Evolutionary conservation across 2,329 filamentous ascomycete species (phyloP).

Genomic region (Aspergillus brunneoviolaceus): DNA sequence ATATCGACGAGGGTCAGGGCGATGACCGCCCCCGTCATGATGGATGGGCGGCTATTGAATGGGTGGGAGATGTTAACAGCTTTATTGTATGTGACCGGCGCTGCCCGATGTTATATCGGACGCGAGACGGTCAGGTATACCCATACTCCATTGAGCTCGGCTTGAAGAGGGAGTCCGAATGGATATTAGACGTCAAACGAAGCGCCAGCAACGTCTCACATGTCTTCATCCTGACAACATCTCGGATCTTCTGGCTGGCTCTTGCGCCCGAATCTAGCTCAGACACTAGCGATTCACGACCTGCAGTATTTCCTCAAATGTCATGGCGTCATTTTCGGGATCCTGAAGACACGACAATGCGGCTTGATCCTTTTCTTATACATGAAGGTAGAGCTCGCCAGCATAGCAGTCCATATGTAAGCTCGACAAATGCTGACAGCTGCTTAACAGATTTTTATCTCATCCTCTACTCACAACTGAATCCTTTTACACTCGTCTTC

Average conservation of each 20-base stretch:
- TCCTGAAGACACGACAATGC: conserved; percentile 53
- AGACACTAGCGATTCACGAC: conserved; percentile 15
- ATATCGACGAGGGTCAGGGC: conserved; percentile 15
- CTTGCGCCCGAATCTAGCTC: conserved; percentile 33
- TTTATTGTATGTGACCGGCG: conserved; percentile 56
- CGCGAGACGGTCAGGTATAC: conserved; percentile 24
- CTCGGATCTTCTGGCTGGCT: conserved; percentile 48
- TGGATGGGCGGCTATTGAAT: conserved; percentile 46
- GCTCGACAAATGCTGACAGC: conserved; percentile 10
- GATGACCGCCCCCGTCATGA: conserved; percentile 32
- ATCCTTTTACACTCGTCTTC: conserved; percentile 33
- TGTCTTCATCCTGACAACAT: conserved; percentile 56
- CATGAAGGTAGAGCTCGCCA: conserved; percentile 30
- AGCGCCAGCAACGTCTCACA: conserved; percentile 44
- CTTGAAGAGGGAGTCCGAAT: conserved; percentile 42
- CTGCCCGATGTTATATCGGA: conserved; percentile 38
- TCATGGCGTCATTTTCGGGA: conserved; percentile 57
- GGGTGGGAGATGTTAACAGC: conserved; percentile 38
- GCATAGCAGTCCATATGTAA: not conserved
- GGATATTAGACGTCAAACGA: conserved; percentile 56
- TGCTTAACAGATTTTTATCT: conserved; percentile 36
- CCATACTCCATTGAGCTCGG: conserved; percentile 38
- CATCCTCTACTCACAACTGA: conserved; percentile 43
- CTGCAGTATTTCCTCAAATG: conserved; percentile 41
- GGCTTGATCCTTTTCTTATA: conserved; percentile 35